Evolutionary conservation across 148 eudicot species (phyloP).

Genomic region (Persicaria maculosa): DNA sequence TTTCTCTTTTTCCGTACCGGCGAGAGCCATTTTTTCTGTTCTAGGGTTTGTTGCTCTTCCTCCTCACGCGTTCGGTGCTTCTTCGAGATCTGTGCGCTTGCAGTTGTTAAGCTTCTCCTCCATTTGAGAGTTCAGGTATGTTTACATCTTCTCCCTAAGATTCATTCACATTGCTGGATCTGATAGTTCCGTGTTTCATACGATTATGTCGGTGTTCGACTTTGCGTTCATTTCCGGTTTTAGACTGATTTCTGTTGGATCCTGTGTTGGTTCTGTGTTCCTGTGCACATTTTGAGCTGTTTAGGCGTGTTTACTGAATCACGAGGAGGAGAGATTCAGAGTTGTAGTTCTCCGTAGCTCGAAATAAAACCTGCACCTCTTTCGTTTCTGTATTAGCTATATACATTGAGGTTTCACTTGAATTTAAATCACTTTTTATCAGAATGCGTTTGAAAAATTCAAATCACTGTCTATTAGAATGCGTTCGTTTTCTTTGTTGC

Average conservation of each 20-base stretch:
- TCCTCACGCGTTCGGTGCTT: conserved; percentile 3
- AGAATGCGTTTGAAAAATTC: background rate
- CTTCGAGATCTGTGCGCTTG: conserved; percentile 6
- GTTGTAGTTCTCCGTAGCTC: background rate
- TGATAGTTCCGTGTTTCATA: background rate
- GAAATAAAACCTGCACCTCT: background rate
- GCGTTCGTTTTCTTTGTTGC: background rate
- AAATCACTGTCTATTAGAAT: background rate
- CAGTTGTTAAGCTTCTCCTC: background rate
- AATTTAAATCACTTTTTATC: no score
- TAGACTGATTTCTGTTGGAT: background rate
- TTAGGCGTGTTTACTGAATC: background rate
- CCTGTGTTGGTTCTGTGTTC: background rate
- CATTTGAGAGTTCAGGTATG: conserved; percentile 1
- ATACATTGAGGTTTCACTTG: no score
- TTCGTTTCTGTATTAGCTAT: background rate
- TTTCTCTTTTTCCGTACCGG: conserved; percentile 7
- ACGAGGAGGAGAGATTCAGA: background rate
- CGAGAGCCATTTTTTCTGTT: background rate
- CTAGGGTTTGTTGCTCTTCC: conserved; percentile 9
- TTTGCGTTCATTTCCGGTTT: background rate
- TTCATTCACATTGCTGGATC: background rate
- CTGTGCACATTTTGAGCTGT: background rate
- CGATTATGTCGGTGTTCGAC: background rate
- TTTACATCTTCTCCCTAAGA: background rate